These are phyloP conservation scores for Macadamia tetraphylla DNA, from an alignment of 164 flowering plant species.

Conservation along the genomic window DNA sequence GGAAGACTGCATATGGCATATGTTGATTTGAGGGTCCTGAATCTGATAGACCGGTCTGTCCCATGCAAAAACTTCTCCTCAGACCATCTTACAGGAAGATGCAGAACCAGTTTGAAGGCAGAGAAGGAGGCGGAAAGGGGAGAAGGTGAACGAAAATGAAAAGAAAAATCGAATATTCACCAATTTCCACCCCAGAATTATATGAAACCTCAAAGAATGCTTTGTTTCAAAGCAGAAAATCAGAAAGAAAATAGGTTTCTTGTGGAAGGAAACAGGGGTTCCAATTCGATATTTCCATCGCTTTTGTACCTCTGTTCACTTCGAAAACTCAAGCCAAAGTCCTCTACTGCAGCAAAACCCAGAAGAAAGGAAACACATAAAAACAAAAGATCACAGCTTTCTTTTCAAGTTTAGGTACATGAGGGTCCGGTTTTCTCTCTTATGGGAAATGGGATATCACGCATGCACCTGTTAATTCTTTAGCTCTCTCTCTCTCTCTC, in stretches of 20 bases:
- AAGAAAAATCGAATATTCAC: conserved; percentile 1
- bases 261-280: not conserved
- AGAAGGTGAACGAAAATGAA: not conserved
- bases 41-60: conserved; percentile 57
- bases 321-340: not conserved
- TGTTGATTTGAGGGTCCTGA: conserved; percentile 61
- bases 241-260: conserved; percentile 8
- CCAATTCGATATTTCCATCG: not conserved
- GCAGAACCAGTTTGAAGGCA: not conserved
- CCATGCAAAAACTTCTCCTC: conserved; percentile 59
- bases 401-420: conserved; percentile 26
- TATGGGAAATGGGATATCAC: not conserved
- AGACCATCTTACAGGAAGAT: conserved; percentile 21
- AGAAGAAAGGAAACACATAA: conserved; percentile 4
- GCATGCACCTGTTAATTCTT: conserved; percentile 24
- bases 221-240: not conserved
- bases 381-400: conserved; percentile 31
- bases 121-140: not conserved
- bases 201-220: not conserved
- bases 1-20: conserved; percentile 47
- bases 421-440: conserved; percentile 35
- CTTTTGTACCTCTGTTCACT: not conserved
- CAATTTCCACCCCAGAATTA: not conserved
- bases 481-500: conserved; percentile 29
- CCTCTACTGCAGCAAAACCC: conserved; percentile 8